A percentile compares a stretch with the other conserved stretches of the same genome.
Evolutionary conservation across 768 basidiomycete genomes (phyloP).

Genomic region (Lactarius trivialis): DNA sequence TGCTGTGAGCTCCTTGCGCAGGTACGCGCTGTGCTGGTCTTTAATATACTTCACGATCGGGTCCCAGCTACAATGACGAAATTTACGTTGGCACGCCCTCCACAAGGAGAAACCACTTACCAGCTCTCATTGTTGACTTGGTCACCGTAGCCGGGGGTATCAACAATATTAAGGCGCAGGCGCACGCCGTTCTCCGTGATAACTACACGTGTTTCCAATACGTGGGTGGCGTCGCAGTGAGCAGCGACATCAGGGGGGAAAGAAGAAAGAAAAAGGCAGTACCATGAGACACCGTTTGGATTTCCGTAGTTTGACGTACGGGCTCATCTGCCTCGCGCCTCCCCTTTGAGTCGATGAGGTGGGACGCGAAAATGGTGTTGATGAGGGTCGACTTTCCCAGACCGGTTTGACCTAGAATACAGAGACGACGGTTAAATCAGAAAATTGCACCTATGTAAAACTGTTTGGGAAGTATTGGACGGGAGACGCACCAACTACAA

Average conservation of each 20-base stretch:
- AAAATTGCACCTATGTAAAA: background rate
- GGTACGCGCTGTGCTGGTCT: conserved; percentile 97
- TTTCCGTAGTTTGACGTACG: conserved; percentile 93
- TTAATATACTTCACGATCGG: conserved; percentile 99
- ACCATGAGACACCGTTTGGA: conserved; percentile 94
- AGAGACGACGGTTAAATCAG: background rate
- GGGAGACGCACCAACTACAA: conserved; percentile 75
- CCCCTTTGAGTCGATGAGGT: conserved; percentile 97
- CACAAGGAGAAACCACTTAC: conserved; percentile 38
- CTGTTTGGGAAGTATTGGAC: background rate
- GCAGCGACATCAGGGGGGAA: background rate
- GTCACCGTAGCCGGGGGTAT: conserved; percentile 98
- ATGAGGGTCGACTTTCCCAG: conserved; percentile 98
- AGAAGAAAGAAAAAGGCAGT: conserved; percentile 27
- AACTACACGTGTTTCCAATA: conserved; percentile 41
- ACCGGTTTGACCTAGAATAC: conserved; percentile 79
- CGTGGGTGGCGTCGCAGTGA: conserved; percentile 3
- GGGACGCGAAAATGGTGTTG: conserved; percentile 98
- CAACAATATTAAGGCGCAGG: conserved; percentile 93
- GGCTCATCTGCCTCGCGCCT: conserved; percentile 82
- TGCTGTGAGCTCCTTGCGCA: conserved; percentile 97
- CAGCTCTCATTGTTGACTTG: conserved; percentile 99
- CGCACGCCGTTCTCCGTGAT: conserved; percentile 95
- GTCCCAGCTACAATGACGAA: conserved; percentile 71
- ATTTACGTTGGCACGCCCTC: background rate